phyloP scores from a whole-genome alignment of 1,284 basidiomycete genomes.

The Meripilus lineatus region DNA sequence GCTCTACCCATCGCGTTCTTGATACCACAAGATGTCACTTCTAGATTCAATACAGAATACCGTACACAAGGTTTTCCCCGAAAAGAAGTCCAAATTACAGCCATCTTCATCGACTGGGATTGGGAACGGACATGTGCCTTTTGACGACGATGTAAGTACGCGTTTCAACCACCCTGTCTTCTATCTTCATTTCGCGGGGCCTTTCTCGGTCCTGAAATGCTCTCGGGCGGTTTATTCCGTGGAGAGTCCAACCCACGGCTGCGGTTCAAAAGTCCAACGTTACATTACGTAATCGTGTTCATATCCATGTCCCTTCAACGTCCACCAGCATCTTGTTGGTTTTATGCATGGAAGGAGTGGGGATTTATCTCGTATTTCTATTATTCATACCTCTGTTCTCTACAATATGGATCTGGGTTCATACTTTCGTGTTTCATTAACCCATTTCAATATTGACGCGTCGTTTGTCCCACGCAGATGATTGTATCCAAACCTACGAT shows the following conservation, averaged over 20 bases:
- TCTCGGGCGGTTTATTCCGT: no score
- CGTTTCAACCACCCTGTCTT: background rate
- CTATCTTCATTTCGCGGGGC: background rate
- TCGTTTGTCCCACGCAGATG: conserved; percentile 49
- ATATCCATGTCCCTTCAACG: conserved; percentile 23
- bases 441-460: conserved; percentile 11
- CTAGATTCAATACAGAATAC: conserved; percentile 26
- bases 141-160: conserved; percentile 63
- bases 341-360: conserved; percentile 29
- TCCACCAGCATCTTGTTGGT: conserved; percentile 19
- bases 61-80: conserved; percentile 22
- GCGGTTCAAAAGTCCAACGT: conserved; percentile 15
- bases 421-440: conserved; percentile 16
- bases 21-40: conserved; percentile 21
- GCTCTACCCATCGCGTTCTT: no score
- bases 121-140: conserved; percentile 54
- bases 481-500: conserved; percentile 79
- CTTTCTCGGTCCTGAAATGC: no score
- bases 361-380: conserved; percentile 49
- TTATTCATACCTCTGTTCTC: conserved; percentile 58
- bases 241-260: background rate
- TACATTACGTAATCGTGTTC: conserved; percentile 51
- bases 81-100: conserved; percentile 23
- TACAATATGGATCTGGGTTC: conserved; percentile 64
- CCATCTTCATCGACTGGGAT: conserved; percentile 38